Percentiles rank a stretch among this genome's conserved stretches.
Evolutionary conservation across 2,329 filamentous ascomycete genomes (phyloP).

Genomic region (Leptosphaerulina australis): DNA sequence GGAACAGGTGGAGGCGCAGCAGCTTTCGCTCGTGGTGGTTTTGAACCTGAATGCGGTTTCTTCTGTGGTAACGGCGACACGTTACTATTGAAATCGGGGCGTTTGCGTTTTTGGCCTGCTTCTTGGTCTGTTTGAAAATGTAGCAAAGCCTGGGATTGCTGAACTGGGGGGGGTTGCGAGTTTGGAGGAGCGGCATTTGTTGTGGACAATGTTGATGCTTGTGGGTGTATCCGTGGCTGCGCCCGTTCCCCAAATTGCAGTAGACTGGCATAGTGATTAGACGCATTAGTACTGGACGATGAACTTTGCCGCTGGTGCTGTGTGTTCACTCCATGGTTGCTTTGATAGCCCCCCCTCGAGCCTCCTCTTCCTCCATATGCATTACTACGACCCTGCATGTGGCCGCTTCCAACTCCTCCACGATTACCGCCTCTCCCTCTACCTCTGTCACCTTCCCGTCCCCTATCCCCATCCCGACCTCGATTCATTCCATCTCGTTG

Average conservation of each 20-base stretch:
- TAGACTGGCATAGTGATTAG: too few species aligned
- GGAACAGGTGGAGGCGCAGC: slow-evolving; percentile 44
- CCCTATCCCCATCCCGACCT: slow-evolving; percentile 42
- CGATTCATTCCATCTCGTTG: slow-evolving; percentile 39
- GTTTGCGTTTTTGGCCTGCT: slow-evolving; percentile 39
- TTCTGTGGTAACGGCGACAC: slow-evolving; percentile 18
- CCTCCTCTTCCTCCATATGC: slow-evolving; percentile 25
- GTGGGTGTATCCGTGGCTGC: slow-evolving; percentile 28
- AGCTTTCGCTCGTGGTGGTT: slow-evolving; percentile 43
- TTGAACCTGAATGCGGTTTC: slow-evolving; percentile 26
- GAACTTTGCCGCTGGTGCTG: slow-evolving; percentile 12
- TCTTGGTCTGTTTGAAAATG: slow-evolving; percentile 27
- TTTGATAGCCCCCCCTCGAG: slow-evolving; percentile 30
- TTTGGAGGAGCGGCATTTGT: slow-evolving; percentile 5
- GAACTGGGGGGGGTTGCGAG: slow-evolving; percentile 5
- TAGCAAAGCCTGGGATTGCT: slow-evolving; percentile 16
- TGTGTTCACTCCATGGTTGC: slow-evolving; percentile 19
- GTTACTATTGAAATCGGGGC: slow-evolving; percentile 26
- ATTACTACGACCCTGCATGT: slow-evolving; percentile 27
- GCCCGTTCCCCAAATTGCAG: slow-evolving; percentile 11
- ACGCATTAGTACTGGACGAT: too few species aligned
- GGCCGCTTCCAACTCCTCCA: slow-evolving; percentile 30
- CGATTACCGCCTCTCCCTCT: slow-evolving; percentile 29
- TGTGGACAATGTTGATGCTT: slow-evolving; percentile 26
- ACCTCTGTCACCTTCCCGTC: slow-evolving; percentile 35